Base-by-base conservation (phyloP, 176 grass and related monocot genomes). In the Triticum timopheevii region DNA sequence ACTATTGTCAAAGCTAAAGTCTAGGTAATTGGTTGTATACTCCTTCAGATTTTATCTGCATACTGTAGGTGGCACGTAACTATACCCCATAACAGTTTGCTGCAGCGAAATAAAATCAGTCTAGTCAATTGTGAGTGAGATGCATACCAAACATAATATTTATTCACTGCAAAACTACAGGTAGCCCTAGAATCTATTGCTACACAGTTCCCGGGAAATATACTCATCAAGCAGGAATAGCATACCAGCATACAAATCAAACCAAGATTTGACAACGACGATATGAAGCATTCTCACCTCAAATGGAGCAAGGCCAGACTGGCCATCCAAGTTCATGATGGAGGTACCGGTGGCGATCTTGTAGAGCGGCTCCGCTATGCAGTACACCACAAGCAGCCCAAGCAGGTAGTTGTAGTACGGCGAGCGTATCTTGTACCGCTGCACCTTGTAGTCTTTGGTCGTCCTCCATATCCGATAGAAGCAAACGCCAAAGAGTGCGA, bases 381-480 rank as follows among this genome's bases (percentile, higher is more conserved):
- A 93, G 79, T 87, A 93, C 24, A 77, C 66, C 6, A 85, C 84
- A 31, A 99, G 84, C 9, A 94, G 50, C 36, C 79, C 91, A 17
- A 99, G 87, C 56, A 99, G 40, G 80, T 99, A 99, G 80, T 91
- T 99, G 88, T 90, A 96, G 66, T 88, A 87, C 10, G 83, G 89
- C 2, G 87, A 86, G 49, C 88, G 91, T 38, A 96, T 27, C 71
- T 86, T 82, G 90, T 84, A 99, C 30, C 97, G 88, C 80, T 94
- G 89, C 38, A 96, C 90, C 16, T 88, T 87, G 85, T 91, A 85
- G 85, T 99, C 97, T 64, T 73, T 85, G 30, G 61, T 83, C 44
- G 83, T 96, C 89, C 87, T 93, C 97, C 97, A 96, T 88, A 94
- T 94, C 22, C 97, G 92, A 27, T 99, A 99, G 83, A 99, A 94